Evolutionary conservation across 257 asterid genomes (phyloP).

Genomic region (Plantago ovata): DNA sequence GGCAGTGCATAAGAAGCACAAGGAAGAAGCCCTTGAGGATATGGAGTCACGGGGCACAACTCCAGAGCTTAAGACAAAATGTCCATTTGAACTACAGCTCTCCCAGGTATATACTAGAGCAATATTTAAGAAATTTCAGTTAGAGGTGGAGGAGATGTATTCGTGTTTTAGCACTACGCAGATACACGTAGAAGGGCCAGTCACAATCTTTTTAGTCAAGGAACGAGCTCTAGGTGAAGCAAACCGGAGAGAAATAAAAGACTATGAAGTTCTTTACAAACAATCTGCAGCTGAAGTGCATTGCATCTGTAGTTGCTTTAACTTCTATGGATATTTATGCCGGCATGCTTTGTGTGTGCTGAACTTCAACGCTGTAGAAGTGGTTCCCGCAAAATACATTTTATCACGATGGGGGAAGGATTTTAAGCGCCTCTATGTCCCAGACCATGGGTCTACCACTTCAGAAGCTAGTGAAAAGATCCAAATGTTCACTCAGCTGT

Average conservation of each 20-base stretch:
- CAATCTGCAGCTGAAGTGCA: conserved; percentile 53
- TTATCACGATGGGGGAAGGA: conserved; percentile 72
- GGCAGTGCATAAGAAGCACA: conserved; percentile 64
- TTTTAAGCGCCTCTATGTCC: conserved; percentile 44
- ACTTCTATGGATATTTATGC: conserved; percentile 73
- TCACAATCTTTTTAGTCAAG: conserved; percentile 58
- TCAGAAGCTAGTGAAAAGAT: conserved; percentile 32
- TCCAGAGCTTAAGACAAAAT: conserved; percentile 61
- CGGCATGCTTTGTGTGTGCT: conserved; percentile 74
- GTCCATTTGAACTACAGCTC: conserved; percentile 67
- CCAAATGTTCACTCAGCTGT: conserved; percentile 48
- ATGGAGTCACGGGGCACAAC: conserved; percentile 51
- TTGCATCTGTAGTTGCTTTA: conserved; percentile 81
- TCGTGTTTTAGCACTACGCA: conserved; percentile 76
- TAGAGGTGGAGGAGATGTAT: conserved; percentile 85
- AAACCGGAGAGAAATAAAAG: conserved; percentile 56
- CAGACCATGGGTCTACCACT: conserved; percentile 24
- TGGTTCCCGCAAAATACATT: conserved; percentile 64
- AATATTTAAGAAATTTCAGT: conserved; percentile 59
- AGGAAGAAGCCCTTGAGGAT: conserved; percentile 67
- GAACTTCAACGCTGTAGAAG: conserved; percentile 75
- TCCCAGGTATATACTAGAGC: conserved; percentile 55
- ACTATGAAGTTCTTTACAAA: conserved; percentile 65
- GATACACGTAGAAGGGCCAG: conserved; percentile 55
- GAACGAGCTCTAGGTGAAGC: conserved; percentile 61